Evolutionary conservation across 192 early-diverging fungal species (phyloP).

Genomic region (Paraglomus brasilianum): DNA sequence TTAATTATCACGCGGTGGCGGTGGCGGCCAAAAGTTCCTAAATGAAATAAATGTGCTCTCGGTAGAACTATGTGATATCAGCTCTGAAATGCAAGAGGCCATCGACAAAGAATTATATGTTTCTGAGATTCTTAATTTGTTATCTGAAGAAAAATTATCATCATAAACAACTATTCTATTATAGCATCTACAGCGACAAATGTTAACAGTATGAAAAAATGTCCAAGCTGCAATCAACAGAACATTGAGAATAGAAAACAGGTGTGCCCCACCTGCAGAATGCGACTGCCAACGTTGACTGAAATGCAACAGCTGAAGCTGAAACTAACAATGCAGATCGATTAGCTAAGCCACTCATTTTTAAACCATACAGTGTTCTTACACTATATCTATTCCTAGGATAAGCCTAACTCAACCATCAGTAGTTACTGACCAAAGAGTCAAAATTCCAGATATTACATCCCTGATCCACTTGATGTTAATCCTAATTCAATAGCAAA

Average conservation of each 20-base stretch:
- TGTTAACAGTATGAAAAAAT: background rate
- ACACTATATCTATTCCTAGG: background rate
- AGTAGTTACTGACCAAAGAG: background rate
- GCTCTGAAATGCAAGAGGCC: background rate
- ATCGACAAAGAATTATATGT: background rate
- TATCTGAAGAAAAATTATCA: background rate
- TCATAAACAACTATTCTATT: background rate
- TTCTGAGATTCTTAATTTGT: background rate
- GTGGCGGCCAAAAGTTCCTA: too few relatives aligned
- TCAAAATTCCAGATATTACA: background rate
- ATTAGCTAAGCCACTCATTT: background rate
- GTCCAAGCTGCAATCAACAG: background rate
- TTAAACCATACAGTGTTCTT: background rate
- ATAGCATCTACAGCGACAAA: background rate
- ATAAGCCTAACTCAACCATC: constrained; percentile 12
- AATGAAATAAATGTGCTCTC: too few relatives aligned
- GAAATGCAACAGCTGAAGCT: too few relatives aligned
- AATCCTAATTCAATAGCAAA: constrained; percentile 12
- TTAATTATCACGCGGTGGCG: too few relatives aligned
- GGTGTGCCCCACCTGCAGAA: background rate
- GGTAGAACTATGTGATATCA: constrained; percentile 8
- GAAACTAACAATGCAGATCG: too few relatives aligned
- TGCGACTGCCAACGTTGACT: background rate
- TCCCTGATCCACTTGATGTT: background rate
- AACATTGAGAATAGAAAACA: constrained; percentile 5